Evolutionary conservation across 2,329 filamentous ascomycete species (phyloP).

Genomic region (Chaetomium globosum): DNA sequence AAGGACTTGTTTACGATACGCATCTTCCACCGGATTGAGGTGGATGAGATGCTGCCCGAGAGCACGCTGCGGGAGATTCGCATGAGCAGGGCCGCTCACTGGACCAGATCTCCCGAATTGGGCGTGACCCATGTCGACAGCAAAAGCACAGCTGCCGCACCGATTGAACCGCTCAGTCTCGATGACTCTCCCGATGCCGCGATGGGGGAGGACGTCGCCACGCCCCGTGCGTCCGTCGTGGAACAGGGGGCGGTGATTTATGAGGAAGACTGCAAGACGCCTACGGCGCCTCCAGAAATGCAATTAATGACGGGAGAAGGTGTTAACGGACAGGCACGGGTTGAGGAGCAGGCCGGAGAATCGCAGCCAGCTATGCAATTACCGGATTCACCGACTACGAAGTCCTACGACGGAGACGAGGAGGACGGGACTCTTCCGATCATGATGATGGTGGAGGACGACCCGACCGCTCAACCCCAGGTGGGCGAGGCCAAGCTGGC

Average conservation of each 20-base stretch:
- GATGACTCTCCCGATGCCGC: slow-evolving; percentile 48
- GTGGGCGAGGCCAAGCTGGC: slow-evolving; percentile 1
- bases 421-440: slow-evolving; percentile 30
- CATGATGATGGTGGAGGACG: slow-evolving; percentile 28
- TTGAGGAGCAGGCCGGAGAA: slow-evolving; percentile 14
- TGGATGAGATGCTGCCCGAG: slow-evolving; percentile 61
- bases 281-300: slow-evolving; percentile 16
- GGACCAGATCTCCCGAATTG: slow-evolving; percentile 27
- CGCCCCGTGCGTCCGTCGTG: slow-evolving; percentile 34
- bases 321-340: background rate
- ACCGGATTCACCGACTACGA: slow-evolving; percentile 29
- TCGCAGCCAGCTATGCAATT: slow-evolving; percentile 16
- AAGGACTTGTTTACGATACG: slow-evolving; percentile 59
- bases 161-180: slow-evolving; percentile 55
- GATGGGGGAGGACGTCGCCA: slow-evolving; percentile 45
- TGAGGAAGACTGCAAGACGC: slow-evolving; percentile 28
- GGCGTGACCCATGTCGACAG: slow-evolving; percentile 38
- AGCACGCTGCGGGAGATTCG: slow-evolving; percentile 53
- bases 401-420: slow-evolving; percentile 21
- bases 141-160: slow-evolving; percentile 43
- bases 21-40: slow-evolving; percentile 59
- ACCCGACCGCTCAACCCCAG: background rate
- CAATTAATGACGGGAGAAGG: background rate
- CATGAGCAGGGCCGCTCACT: slow-evolving; percentile 44
- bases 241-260: slow-evolving; percentile 22